These are phyloP conservation scores for Beauveria pseudobassiana DNA, from an alignment of 2,329 filamentous ascomycete genomes.

Conservation along the genomic window DNA sequence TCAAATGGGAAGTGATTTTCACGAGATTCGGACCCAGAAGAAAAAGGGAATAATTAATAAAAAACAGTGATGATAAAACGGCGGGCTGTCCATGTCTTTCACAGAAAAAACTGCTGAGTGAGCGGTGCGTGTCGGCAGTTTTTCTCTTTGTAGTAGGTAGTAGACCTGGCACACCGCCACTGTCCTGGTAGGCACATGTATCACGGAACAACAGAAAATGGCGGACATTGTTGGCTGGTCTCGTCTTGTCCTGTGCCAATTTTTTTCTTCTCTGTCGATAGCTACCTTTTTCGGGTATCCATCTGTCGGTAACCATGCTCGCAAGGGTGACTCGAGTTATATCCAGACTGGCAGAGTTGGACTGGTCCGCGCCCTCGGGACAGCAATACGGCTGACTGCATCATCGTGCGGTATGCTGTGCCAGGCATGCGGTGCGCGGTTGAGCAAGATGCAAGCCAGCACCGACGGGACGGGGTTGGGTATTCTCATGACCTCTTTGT, in stretches of 20 bases:
- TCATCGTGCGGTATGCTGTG: constrained; percentile 6
- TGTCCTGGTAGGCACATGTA: background rate
- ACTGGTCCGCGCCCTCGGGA: background rate
- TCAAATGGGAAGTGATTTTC: background rate
- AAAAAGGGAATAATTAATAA: background rate
- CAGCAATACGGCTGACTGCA: background rate
- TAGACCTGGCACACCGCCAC: constrained; percentile 1
- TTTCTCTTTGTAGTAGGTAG: background rate
- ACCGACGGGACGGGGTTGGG: background rate
- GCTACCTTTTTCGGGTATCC: background rate
- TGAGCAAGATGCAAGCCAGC: background rate
- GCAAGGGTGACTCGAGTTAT: constrained; percentile 3
- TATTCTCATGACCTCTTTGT: too few relatives aligned
- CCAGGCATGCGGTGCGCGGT: background rate
- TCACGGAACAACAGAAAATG: background rate
- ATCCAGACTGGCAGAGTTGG: background rate
- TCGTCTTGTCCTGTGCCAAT: background rate
- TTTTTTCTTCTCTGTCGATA: background rate
- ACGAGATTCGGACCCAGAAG: background rate
- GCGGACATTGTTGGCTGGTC: background rate
- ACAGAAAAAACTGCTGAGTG: background rate
- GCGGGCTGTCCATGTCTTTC: background rate
- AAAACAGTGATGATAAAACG: background rate
- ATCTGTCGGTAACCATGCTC: background rate
- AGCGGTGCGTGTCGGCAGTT: constrained; percentile 4